These are phyloP conservation scores for Paralagenidium karlingii DNA, from an alignment of 352 stramenopile genomes.

Conservation along the genomic window DNA sequence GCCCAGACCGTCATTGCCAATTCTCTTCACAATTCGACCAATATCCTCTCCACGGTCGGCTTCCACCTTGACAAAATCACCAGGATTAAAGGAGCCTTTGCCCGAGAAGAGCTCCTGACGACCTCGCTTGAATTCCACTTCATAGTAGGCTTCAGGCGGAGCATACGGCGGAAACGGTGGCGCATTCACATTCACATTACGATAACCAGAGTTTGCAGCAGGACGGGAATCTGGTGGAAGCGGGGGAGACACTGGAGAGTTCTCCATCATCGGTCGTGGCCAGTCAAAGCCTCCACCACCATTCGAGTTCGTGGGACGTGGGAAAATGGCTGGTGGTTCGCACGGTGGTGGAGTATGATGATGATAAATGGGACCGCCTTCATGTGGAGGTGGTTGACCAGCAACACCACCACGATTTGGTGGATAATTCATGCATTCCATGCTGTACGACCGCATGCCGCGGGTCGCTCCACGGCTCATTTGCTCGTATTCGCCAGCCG, in stretches of 20 bases:
- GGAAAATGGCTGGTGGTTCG: background rate
- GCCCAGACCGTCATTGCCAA: slow-evolving; percentile 1
- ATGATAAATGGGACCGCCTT: no score
- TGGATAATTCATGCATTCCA: slow-evolving; percentile 49
- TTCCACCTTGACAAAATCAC: slow-evolving; percentile 95
- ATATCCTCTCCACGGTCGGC: slow-evolving; percentile 96
- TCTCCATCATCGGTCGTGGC: slow-evolving; percentile 24
- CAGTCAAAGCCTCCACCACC: slow-evolving; percentile 44
- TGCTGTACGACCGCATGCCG: slow-evolving; percentile 57
- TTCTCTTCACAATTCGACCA: slow-evolving; percentile 84
- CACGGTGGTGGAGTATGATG: background rate
- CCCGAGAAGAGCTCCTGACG: slow-evolving; percentile 86
- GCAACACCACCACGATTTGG: no score
- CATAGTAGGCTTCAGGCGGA: slow-evolving; percentile 80
- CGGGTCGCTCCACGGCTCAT: slow-evolving; percentile 49
- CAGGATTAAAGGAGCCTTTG: slow-evolving; percentile 75
- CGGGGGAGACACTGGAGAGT: slow-evolving; percentile 25
- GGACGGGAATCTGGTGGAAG: slow-evolving; percentile 41
- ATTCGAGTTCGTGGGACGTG: background rate
- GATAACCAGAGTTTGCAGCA: no score
- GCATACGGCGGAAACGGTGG: slow-evolving; percentile 12
- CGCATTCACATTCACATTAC: no score
- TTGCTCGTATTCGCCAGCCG: no score
- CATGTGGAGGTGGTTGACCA: no score
- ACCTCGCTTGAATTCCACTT: slow-evolving; percentile 93